Evolutionary conservation across 1,139 yeast species (phyloP), one percentile per base, ranked within the genome.

Genomic region (Taiozyma onychis): DNA sequence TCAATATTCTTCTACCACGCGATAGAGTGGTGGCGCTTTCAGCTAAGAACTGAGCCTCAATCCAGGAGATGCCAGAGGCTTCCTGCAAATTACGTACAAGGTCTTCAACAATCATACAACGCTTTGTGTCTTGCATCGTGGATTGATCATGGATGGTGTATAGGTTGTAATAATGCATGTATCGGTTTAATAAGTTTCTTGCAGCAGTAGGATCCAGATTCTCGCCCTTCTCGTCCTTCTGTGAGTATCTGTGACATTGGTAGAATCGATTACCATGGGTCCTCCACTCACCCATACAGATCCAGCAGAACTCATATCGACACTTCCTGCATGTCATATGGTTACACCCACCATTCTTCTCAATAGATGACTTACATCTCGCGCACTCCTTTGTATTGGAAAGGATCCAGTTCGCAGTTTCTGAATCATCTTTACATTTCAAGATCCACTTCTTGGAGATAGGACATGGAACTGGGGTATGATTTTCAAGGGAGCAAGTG

Each of bases 301-400:
- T 83, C 99, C 99, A 93, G 66, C 99, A 93, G 65, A 90, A 93
- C 62, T 91, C 88, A 64, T 80, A 70, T 13, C 67, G 66, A 66
- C 99, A 93, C 54, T 83, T 85, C 6, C 79, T 73, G 66, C 99
- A 93, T 0, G 83, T 78, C 97, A 93, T 91, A 69, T 93, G 99
- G 68, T 93, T 91, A 68, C 98, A 93, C 0, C 98, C 98, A 32
- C 97, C 98, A 64, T 85, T 86, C 64, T 91, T 87, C 61, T 88
- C 90, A 54, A 84, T 84, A 48, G 74, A 67, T 6, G 74, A 68
- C 16, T 65, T 63, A 57, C 79, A 75, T 54, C 67, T 69, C 1
- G 95, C 91, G 64, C 99, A 93, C 47, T 80, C 79, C 60, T 89
- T 86, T 2, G 99, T 90, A 65, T 93, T 84, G 3, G 88, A 84